These are phyloP conservation scores for Mortierella alpina DNA, from an alignment of 192 early-diverging fungal species.

Conservation along the genomic window DNA sequence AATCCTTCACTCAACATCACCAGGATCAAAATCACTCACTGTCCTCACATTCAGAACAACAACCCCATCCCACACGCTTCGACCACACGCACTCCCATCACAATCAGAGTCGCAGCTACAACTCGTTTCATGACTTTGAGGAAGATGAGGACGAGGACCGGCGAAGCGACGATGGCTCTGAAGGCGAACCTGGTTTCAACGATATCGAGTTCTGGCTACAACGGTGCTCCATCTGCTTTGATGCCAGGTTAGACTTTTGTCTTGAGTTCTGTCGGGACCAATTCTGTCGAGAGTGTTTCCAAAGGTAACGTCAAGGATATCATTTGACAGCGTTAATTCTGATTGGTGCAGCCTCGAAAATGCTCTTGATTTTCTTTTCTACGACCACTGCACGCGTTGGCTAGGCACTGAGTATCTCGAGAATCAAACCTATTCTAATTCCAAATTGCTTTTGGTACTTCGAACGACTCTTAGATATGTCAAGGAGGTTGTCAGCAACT, in stretches of 20 bases:
- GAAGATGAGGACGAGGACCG: constrained; percentile 28
- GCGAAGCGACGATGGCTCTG: constrained; percentile 46
- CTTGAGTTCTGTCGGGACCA: constrained; percentile 67
- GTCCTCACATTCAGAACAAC: not conserved
- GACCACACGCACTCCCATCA: constrained; percentile 3
- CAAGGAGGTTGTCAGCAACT: constrained; percentile 65
- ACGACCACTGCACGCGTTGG: no score
- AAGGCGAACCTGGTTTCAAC: constrained; percentile 28
- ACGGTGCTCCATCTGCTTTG: constrained; percentile 70
- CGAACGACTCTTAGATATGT: constrained; percentile 54
- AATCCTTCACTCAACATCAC: not conserved
- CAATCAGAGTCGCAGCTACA: constrained; percentile 6
- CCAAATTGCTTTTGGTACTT: not conserved
- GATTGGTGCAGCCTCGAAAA: constrained; percentile 20
- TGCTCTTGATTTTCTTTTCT: no score
- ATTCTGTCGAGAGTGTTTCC: constrained; percentile 66
- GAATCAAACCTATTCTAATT: not conserved
- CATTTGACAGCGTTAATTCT: constrained; percentile 26
- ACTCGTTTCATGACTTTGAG: constrained; percentile 7
- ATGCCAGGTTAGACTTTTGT: constrained; percentile 65
- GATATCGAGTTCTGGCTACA: constrained; percentile 67
- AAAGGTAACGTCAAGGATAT: constrained; percentile 51
- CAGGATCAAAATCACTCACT: not conserved
- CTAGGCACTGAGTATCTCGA: not conserved
- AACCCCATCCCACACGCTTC: not conserved